Evolutionary conservation across 2,329 filamentous ascomycete species (phyloP), one percentile per base, ranked within the genome.

Genomic region (Aspergillus tubingensis): DNA sequence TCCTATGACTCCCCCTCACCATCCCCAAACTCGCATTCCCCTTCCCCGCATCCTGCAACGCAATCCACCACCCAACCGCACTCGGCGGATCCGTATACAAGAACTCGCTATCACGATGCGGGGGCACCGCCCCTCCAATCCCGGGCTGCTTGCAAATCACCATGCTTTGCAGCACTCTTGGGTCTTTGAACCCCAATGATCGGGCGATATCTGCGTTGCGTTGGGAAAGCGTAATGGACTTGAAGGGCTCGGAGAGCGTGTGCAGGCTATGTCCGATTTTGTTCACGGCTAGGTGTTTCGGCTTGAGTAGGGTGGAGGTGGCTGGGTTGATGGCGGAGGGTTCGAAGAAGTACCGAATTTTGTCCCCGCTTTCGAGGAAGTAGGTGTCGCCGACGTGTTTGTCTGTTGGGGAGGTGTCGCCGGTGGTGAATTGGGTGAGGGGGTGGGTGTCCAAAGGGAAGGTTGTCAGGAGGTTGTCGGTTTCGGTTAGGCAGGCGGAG

Each of bases 131-230:
- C 21, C 91, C 94, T 27, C 95, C 95, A 56, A 98, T 97, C 78
- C 96, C 91, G 21, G 95, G 93, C 79, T 97, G 94, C 77, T 99
- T 99, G 85, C 92, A 97, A 69, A 99, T 98, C 27, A 98, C 84
- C 95, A 99, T 99, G 75, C 90, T 95, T 81, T 99, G 95, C 55
- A 99, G 82, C 5, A 89, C 83, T 19, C 89, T 82, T 2, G 93
- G 91, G 74, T 96, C 91, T 4, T 67, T 70, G 79, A 92, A 96
- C 2, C 89, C 89, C 10, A 96, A 82, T 8, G 84, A 83, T 48
- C 81, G 80, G 1, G 92, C 92, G 13, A 96, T 87, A 5, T 82
- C 85, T 0, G 76, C 82, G 74, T 86, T 89, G 60, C 74, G 76
- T 30, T 56, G 68, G 55, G 61, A 75, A 17, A 72, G 82, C 0